These are phyloP conservation scores for Saccharomycopsis amapae DNA, from an alignment of 805 yeast genomes.

Conservation along the genomic window DNA sequence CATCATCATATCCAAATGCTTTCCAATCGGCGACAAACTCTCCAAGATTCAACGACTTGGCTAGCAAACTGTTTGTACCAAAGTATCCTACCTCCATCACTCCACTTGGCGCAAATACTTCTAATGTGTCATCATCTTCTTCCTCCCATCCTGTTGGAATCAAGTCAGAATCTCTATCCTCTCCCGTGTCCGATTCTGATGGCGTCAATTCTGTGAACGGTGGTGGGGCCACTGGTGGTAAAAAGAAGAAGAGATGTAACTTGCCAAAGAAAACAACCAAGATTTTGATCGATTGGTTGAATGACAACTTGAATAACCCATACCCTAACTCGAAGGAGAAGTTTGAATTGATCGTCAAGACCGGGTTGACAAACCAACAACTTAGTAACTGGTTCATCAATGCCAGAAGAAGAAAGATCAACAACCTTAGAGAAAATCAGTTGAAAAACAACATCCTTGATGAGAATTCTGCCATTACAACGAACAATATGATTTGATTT, in stretches of 20 bases:
- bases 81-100: too few relatives aligned
- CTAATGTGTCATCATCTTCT: too few relatives aligned
- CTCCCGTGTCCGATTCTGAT: too few relatives aligned
- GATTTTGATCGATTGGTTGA: conserved; percentile 67
- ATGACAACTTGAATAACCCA: conserved; percentile 69
- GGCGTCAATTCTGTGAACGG: conserved; percentile 2
- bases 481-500: too few relatives aligned
- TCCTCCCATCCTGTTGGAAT: too few relatives aligned
- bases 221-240: neutral
- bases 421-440: conserved; percentile 35
- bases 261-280: conserved; percentile 73
- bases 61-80: too few relatives aligned
- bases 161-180: too few relatives aligned
- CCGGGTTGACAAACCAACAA: conserved; percentile 76
- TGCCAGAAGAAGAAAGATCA: conserved; percentile 70
- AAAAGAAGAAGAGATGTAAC: conserved; percentile 50
- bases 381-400: conserved; percentile 84
- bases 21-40: too few relatives aligned
- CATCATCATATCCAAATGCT: neutral
- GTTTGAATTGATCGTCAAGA: conserved; percentile 54
- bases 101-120: too few relatives aligned
- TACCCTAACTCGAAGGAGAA: conserved; percentile 80
- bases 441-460: neutral
- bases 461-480: too few relatives aligned
- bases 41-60: too few relatives aligned